Conservation (phyloP, 441 rosid species). For the Euphorbia schlechtendalii region DNA sequence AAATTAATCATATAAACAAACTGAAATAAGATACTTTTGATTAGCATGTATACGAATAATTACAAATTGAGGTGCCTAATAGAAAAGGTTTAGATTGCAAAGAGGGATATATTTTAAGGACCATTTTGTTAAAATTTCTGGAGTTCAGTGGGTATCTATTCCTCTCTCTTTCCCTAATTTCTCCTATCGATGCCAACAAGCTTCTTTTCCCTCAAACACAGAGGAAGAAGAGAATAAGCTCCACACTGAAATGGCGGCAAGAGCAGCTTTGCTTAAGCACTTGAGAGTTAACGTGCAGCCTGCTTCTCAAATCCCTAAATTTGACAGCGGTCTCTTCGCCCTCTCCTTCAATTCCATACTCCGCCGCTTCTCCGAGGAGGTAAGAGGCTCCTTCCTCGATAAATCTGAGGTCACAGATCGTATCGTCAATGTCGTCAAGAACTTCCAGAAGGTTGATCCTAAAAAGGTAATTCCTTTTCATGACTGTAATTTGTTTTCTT, state of each 20-base stretch:
- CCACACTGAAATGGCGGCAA: slow-evolving; percentile 54
- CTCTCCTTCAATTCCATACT: slow-evolving; percentile 37
- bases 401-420: slow-evolving; percentile 96
- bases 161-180: background rate
- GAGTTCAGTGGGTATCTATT: background rate
- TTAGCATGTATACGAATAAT: background rate
- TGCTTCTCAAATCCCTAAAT: slow-evolving; percentile 29
- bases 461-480: slow-evolving; percentile 48
- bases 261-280: slow-evolving; percentile 55
- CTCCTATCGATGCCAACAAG: too few species aligned
- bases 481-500: background rate
- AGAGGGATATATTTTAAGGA: background rate
- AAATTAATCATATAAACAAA: too few species aligned
- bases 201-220: background rate
- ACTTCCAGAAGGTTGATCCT: slow-evolving; percentile 81
- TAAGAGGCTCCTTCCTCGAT: slow-evolving; percentile 84
- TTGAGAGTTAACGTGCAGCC: slow-evolving; percentile 50
- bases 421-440: slow-evolving; percentile 73
- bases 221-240: background rate
- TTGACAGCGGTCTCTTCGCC: slow-evolving; percentile 19
- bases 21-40: too few species aligned
- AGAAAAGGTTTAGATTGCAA: background rate
- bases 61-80: background rate
- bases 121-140: background rate
- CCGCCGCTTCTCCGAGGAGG: slow-evolving; percentile 75